phyloP scores from a whole-genome alignment of 208 protist genomes.

The Leishmania aethiopica region DNA sequence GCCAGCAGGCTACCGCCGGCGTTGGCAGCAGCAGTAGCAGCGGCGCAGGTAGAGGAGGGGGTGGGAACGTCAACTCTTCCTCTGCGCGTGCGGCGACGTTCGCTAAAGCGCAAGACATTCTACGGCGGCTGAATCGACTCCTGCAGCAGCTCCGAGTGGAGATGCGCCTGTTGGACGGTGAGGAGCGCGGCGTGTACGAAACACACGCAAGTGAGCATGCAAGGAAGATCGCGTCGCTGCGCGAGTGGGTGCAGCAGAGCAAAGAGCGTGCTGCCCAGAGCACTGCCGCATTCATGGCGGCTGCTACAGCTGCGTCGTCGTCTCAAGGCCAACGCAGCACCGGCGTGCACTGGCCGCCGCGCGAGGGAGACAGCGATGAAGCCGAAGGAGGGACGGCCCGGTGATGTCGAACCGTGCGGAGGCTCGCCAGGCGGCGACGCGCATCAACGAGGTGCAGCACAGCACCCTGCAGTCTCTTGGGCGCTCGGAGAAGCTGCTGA shows the following conservation, averaged over 20 bases:
- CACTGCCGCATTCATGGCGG: background rate
- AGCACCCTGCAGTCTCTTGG: constrained; percentile 61
- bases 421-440: constrained; percentile 36
- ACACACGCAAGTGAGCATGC: constrained; percentile 25
- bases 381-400: constrained; percentile 28
- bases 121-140: constrained; percentile 45
- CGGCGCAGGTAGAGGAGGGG: background rate
- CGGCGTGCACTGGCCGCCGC: constrained; percentile 21
- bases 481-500: constrained; percentile 63
- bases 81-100: constrained; percentile 16
- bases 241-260: constrained; percentile 23
- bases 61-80: constrained; percentile 6
- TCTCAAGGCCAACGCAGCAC: background rate
- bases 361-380: constrained; percentile 9
- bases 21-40: background rate
- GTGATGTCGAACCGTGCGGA: constrained; percentile 34
- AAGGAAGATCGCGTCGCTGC: constrained; percentile 25
- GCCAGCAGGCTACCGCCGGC: background rate
- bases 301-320: background rate
- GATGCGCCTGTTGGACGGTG: constrained; percentile 57
- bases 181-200: constrained; percentile 34
- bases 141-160: constrained; percentile 68
- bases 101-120: constrained; percentile 40
- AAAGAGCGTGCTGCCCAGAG: constrained; percentile 22
- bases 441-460: constrained; percentile 62